Conservation (phyloP, 2,329 filamentous ascomycete genomes). For the Aspergillaceae sp. region DNA sequence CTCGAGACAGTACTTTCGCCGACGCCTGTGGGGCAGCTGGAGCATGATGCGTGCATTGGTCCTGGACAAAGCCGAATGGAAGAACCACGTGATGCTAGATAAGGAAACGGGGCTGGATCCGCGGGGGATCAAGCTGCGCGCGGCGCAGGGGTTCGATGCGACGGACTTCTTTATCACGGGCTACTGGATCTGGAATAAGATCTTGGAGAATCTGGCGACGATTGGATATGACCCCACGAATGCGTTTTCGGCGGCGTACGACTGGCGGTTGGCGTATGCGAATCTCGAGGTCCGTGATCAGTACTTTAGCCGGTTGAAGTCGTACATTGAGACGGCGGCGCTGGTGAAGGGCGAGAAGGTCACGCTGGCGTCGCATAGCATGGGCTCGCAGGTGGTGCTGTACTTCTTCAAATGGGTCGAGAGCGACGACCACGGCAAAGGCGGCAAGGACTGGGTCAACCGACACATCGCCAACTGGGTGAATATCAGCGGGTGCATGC, state of each 20-base stretch:
- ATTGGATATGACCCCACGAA: constrained; percentile 87
- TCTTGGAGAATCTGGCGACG: constrained; percentile 89
- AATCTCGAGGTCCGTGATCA: constrained; percentile 87
- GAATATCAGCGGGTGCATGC: constrained; percentile 96
- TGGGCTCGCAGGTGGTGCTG: constrained; percentile 92
- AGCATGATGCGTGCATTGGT: constrained; percentile 96
- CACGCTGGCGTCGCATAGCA: constrained; percentile 84
- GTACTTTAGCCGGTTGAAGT: constrained; percentile 86
- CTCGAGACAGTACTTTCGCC: constrained; percentile 86
- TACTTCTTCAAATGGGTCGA: constrained; percentile 77
- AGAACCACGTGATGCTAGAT: constrained; percentile 93
- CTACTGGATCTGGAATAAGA: constrained; percentile 99
- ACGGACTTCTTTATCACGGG: constrained; percentile 76
- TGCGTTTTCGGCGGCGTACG: constrained; percentile 63
- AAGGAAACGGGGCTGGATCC: constrained; percentile 85
- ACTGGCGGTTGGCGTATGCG: constrained; percentile 85
- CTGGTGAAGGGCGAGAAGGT: constrained; percentile 68
- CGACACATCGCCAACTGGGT: constrained; percentile 88
- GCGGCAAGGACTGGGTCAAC: constrained; percentile 84
- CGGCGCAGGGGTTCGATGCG: constrained; percentile 93
- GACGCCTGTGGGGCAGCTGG: constrained; percentile 95
- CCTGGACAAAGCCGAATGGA: constrained; percentile 89
- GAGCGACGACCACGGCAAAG: constrained; percentile 64
- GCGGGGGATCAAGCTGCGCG: constrained; percentile 77
- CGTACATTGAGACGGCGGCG: constrained; percentile 77